Base-by-base conservation (phyloP, 2,329 filamentous ascomycete genomes). In the Pseudogymnoascus sp. region DNA sequence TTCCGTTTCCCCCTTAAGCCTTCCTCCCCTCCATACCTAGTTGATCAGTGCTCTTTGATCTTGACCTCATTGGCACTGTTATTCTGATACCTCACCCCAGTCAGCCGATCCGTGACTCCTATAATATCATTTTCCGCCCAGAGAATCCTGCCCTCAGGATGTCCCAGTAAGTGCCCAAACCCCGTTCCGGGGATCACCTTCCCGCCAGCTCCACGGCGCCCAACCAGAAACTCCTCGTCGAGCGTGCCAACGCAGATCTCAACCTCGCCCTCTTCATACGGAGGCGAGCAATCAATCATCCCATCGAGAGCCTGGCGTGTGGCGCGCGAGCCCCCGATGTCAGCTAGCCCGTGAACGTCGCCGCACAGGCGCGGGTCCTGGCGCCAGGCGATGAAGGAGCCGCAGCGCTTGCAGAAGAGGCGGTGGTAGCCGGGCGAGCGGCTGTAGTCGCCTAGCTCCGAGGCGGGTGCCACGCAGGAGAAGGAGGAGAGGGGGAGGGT, bases 351-450 rank as follows among this genome's bases (percentile, higher is more conserved):
- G 38, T 60, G 59, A 3, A 60, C 33, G n/a, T 60, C 59, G 14
- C 38, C 5, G 38, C 38, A 38, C 4, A 38, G 33, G 35, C 12
- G 33, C 23, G 59, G 59, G n/a, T 60, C 59, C 38, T 60, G 59
- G 21, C 73, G 73, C 78, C 78, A 82, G 68, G 76, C 80, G 12
- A 84, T 67, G 53, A 79, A 75, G 40, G 77, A 78, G n/a, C 82
- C 80, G 71, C 82, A 84, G 2, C 66, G 68, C 23, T 69, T 65
- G 70, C 82, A 84, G 73, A 84, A 82, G 1, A 74, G 77, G n/a
- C 82, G 79, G 65, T 76, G 72, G 60, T 70, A 72, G 1, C 68
- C 70, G 0, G 76, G 70, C 1, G 76, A 76, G 31, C 79, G 77
- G 35, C 70, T 71, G 71, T 76, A 83, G 11, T 72, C 72, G 53